phyloP scores from a whole-genome alignment of 2,329 filamentous ascomycete genomes.

The Xylaria sp. region DNA sequence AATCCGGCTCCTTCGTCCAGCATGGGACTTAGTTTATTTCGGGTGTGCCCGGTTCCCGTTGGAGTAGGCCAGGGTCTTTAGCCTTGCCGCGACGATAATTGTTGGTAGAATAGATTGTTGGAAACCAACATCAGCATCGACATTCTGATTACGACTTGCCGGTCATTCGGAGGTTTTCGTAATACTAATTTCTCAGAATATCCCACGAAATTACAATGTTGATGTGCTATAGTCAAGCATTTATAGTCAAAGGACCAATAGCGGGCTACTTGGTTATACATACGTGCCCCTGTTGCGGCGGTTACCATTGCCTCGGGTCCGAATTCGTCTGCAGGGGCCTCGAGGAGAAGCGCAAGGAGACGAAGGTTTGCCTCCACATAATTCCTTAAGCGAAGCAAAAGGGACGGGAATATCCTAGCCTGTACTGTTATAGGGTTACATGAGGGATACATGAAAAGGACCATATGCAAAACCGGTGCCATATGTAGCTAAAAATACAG shows the following conservation, averaged over 20 bases:
- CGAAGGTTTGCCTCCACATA: not conserved
- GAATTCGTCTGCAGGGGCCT: not conserved
- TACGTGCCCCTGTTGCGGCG: not conserved
- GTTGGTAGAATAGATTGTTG: not conserved
- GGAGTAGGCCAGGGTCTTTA: not conserved
- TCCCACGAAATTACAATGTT: not conserved
- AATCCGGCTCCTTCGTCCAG: not conserved
- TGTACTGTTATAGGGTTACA: not conserved
- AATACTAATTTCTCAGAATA: not conserved
- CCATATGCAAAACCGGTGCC: not conserved
- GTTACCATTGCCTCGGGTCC: not conserved
- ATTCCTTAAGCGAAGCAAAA: not conserved
- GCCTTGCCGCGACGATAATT: not conserved
- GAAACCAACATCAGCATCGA: not conserved
- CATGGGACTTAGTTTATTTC: not conserved
- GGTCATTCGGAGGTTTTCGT: not conserved
- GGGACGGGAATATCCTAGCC: not conserved
- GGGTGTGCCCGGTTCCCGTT: not conserved
- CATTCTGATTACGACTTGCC: not conserved
- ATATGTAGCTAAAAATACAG: conserved; percentile 1
- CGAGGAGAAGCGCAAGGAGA: not conserved
- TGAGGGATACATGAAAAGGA: not conserved
- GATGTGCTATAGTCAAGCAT: not conserved
- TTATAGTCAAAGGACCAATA: not conserved
- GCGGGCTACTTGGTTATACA: not conserved